phyloP scores from a whole-genome alignment of 2,329 filamentous ascomycete genomes.

The Cryphonectria carpinicola region DNA sequence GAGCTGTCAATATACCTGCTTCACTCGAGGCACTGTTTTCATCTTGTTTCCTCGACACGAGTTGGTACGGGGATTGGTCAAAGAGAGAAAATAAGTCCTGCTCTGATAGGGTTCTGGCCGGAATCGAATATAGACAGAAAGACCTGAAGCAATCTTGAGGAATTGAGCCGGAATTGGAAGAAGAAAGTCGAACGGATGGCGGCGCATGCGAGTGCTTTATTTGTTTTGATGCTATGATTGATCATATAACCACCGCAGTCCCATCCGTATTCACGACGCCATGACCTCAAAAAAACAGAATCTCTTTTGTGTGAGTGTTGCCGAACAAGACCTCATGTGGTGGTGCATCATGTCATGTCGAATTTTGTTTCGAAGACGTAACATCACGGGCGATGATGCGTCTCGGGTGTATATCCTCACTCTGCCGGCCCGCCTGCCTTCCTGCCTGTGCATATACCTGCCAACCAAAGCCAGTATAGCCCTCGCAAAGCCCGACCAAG shows the following conservation, averaged over 20 bases:
- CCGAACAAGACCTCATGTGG: slow-evolving; percentile 24
- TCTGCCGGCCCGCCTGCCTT: slow-evolving; percentile 16
- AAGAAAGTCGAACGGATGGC: slow-evolving; percentile 13
- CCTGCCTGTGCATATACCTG: slow-evolving; percentile 19
- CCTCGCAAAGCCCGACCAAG: slow-evolving; percentile 27
- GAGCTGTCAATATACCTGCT: slow-evolving; percentile 28
- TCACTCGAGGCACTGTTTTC: slow-evolving; percentile 20
- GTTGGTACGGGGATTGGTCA: slow-evolving; percentile 1
- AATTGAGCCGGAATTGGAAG: background rate
- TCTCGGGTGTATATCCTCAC: slow-evolving; percentile 18
- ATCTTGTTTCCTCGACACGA: background rate
- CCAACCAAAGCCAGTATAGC: slow-evolving; percentile 25
- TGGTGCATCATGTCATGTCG: slow-evolving; percentile 21
- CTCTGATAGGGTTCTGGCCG: slow-evolving; percentile 16
- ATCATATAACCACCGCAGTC: slow-evolving; percentile 19
- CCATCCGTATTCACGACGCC: slow-evolving; percentile 26
- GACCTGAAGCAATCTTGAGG: background rate
- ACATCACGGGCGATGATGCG: slow-evolving; percentile 17
- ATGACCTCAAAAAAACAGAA: slow-evolving; percentile 26
- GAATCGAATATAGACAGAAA: background rate
- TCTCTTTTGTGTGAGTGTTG: slow-evolving; percentile 16
- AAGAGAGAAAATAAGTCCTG: background rate
- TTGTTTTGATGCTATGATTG: slow-evolving; percentile 25
- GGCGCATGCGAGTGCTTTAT: slow-evolving; percentile 26
- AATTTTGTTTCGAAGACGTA: slow-evolving; percentile 17